Percentiles rank a stretch among this genome's conserved stretches.
phyloP scores from a whole-genome alignment of 179 eudicot genomes.

The Corrigiola litoralis region DNA sequence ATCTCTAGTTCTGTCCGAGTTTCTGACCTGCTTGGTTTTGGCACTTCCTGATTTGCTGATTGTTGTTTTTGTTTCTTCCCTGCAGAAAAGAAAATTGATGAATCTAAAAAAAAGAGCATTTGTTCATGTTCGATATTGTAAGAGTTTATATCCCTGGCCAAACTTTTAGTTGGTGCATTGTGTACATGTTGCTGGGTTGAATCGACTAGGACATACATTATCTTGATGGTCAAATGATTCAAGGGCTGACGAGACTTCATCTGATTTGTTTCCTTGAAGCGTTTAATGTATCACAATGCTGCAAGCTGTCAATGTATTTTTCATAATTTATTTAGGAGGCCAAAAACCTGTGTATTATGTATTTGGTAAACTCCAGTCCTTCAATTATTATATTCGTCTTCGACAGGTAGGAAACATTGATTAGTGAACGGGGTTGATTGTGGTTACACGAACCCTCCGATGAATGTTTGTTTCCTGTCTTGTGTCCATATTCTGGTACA shows the following conservation, averaged over 20 bases:
- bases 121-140: constrained; percentile 30
- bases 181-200: constrained; percentile 9
- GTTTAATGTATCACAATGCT: constrained; percentile 4
- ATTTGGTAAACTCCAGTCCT: constrained; percentile 7
- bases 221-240: not conserved
- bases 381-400: not conserved
- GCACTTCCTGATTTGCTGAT: not conserved
- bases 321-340: not conserved
- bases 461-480: not conserved
- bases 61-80: not conserved
- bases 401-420: constrained; percentile 1
- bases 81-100: constrained; percentile 30
- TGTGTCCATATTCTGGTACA: not conserved
- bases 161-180: not conserved
- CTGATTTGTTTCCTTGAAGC: not conserved
- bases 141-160: not conserved
- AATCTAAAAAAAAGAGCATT: constrained; percentile 16
- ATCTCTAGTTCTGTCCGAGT: not conserved
- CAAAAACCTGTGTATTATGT: constrained; percentile 22
- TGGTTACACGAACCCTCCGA: not conserved
- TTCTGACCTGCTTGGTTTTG: not conserved
- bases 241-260: constrained; percentile 1
- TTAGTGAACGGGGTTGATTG: constrained; percentile 4
- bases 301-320: constrained; percentile 13
- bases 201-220: not conserved